phyloP scores from a whole-genome alignment of 2,329 filamentous ascomycete species.

The Diaporthe citri region DNA sequence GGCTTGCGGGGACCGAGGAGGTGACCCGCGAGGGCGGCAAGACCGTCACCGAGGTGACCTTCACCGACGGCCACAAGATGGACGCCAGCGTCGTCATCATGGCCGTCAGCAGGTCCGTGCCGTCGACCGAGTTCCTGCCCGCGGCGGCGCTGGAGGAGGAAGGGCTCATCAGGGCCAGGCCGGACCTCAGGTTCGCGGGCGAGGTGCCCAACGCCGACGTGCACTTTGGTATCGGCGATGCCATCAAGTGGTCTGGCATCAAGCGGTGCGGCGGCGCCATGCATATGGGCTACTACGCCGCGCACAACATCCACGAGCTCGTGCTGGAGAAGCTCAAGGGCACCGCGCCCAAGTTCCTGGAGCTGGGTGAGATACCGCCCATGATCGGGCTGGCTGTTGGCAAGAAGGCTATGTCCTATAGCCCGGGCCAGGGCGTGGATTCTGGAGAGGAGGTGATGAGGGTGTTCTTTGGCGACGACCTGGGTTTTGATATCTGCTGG shows the following conservation, averaged over 20 bases:
- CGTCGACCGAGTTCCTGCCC: constrained; percentile 75
- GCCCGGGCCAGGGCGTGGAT: constrained; percentile 66
- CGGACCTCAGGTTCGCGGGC: constrained; percentile 67
- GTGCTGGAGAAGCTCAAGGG: constrained; percentile 61
- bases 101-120: constrained; percentile 73
- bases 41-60: constrained; percentile 61
- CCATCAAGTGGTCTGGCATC: constrained; percentile 80
- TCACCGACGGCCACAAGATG: constrained; percentile 72
- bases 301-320: constrained; percentile 75
- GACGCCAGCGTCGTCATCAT: constrained; percentile 75
- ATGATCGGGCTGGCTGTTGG: constrained; percentile 81
- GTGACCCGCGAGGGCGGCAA: constrained; percentile 57
- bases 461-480: constrained; percentile 75
- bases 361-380: constrained; percentile 67
- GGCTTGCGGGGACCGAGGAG: constrained; percentile 64
- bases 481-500: constrained; percentile 73
- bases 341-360: constrained; percentile 58
- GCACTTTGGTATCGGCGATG: constrained; percentile 80
- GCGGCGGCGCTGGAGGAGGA: constrained; percentile 69
- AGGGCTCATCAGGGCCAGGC: constrained; percentile 73
- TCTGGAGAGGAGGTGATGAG: constrained; percentile 73
- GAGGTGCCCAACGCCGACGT: constrained; percentile 66
- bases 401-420: constrained; percentile 75
- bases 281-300: constrained; percentile 77
- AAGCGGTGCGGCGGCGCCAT: constrained; percentile 84